Base-by-base conservation (phyloP, 2,329 filamentous ascomycete genomes). In the Mollisiaceae sp. region DNA sequence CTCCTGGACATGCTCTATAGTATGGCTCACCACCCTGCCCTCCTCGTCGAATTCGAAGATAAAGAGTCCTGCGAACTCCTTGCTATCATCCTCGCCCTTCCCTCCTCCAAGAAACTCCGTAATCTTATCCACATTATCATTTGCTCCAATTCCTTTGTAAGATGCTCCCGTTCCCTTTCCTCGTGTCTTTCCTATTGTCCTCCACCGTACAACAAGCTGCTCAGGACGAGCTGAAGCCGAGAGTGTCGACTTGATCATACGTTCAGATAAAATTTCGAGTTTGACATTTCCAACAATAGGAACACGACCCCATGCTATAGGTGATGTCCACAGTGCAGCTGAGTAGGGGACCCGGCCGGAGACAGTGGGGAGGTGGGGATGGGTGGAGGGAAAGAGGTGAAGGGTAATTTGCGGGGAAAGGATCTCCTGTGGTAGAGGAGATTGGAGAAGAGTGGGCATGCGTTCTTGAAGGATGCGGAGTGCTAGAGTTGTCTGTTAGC, bases 41-140 rank as follows among this genome's bases (percentile, higher is more conserved):
- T 97, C 86, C 56, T 88, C 84, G 75, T 98, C 95, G 76, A 99
- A 99, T 70, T 97, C 92, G 77, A 99, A 99, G 65, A 97, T 90
- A 78, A 98, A 99, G 12, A 98, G 79, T 0, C 95, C 95, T 1
- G 89, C 92, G 72, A 98, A 98, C 74, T 94, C 91, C 74, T 91
- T 90, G 67, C 86, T 86, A 59, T 86, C 85, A 63, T 86, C 85
- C 70, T 83, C 78, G 20, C 85, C 82, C 59, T 86, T 73, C 74
- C 79, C 69, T 78, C 78, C 69, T 79, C 80, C 67, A 72, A 77
- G 59, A 71, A 72, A 84, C 45, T 82, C 81, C 20, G 78, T 82
- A 65, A 86, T 84, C 75, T 82, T 83, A 67, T 85, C 82, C 15
- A 85, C 81, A 35, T 82, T 82, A 65, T 85, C 83, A 71, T 79